Base-by-base conservation (phyloP, 2,329 filamentous ascomycete species). In the Tolypocladium inflatum region DNA sequence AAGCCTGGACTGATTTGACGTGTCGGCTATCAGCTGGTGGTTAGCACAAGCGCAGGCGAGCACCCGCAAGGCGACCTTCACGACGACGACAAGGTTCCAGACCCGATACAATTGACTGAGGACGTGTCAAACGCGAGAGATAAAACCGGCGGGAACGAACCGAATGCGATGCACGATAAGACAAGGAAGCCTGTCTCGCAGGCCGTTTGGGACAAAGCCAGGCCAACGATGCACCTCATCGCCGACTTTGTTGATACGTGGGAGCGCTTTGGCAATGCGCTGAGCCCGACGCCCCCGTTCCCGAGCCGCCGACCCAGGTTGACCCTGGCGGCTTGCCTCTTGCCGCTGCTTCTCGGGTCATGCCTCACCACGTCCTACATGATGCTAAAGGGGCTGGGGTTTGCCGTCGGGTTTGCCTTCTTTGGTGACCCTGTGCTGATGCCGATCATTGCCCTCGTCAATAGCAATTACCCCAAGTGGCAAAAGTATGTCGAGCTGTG, bases 131-230 rank as follows among this genome's bases (percentile, higher is more conserved):
- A 76, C 21, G 78, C 76, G 6, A 75, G 73, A 59, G 71, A 75
- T 4, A 70, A 71, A 26, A 73, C 76, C 0, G 62, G 64, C 0
- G 87, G 86, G 1, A 74, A 72, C 0, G 75, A 78, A 9, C 73
- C 81, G 0, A 60, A 57, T 0, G 26, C 26, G 10, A 60, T 65
- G 13, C 67, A 90, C 58, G 88, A 93, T 71, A 90, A 90, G 71
- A 89, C 89, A 6, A 91, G 90, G 69, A 81, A 88, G 35, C 89
- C 89, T 0, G 86, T 93, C 73, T 87, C 89, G 61, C 83, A 84
- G 6, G 85, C 85, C 0, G 88, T 94, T 66, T 92, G 90, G 88
- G 82, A 80, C 13, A 86, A 88, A 69, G 89, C 90, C 71, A 78
- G 88, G 45, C 87, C 88, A 0, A 72, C 87, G 10, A 93, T 94